phyloP scores from a whole-genome alignment of 1,284 basidiomycete genomes.

The Fomitopsis pinicola region DNA sequence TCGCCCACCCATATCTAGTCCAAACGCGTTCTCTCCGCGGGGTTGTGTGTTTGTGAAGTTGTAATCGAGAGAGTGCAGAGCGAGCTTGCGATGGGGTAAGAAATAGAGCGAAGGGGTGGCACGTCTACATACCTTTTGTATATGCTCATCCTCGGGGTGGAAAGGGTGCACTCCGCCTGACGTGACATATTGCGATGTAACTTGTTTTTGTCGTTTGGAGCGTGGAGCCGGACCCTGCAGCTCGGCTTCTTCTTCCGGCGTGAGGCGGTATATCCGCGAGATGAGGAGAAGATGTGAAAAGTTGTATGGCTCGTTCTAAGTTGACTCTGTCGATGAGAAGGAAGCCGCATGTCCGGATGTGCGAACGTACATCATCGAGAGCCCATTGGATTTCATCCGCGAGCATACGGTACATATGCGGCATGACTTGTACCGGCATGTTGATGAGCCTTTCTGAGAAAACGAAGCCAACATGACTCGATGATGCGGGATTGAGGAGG shows the following conservation, averaged over 20 bases:
- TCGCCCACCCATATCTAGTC: slow-evolving; percentile 74
- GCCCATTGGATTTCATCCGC: slow-evolving; percentile 75
- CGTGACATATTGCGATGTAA: slow-evolving; percentile 24
- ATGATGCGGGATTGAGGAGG: slow-evolving; percentile 41
- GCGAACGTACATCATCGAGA: slow-evolving; percentile 49
- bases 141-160: slow-evolving; percentile 83
- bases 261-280: slow-evolving; percentile 70
- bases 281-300: slow-evolving; percentile 74
- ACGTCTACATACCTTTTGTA: slow-evolving; percentile 49
- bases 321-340: neutral
- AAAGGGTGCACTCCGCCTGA: slow-evolving; percentile 62
- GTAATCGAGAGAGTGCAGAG: slow-evolving; percentile 62
- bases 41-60: slow-evolving; percentile 57
- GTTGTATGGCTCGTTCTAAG: slow-evolving; percentile 60
- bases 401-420: slow-evolving; percentile 88
- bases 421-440: slow-evolving; percentile 87
- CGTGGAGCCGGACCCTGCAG: slow-evolving; percentile 28
- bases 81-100: slow-evolving; percentile 39
- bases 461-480: slow-evolving; percentile 70
- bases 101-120: neutral
- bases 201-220: slow-evolving; percentile 36
- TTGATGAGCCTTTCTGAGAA: slow-evolving; percentile 87
- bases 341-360: neutral
- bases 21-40: slow-evolving; percentile 72
- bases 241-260: slow-evolving; percentile 55